Evolutionary conservation across 768 basidiomycete species (phyloP).

Genomic region (Boletellus ananas): DNA sequence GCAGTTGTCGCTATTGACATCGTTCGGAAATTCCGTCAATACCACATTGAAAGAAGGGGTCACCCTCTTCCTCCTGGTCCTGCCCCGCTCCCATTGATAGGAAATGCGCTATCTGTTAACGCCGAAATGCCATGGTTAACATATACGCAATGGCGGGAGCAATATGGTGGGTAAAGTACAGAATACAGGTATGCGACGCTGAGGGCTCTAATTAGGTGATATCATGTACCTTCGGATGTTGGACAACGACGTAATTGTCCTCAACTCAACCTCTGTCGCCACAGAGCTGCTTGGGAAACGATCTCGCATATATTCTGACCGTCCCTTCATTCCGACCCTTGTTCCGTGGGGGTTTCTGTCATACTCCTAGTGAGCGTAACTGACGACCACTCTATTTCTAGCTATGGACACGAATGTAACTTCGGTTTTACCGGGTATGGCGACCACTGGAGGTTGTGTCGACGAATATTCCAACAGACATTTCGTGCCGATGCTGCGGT

Average conservation of each 20-base stretch:
- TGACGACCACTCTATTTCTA: not conserved
- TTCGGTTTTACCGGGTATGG: not conserved
- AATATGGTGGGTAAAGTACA: not conserved
- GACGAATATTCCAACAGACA: conserved; percentile 4
- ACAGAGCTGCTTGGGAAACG: not conserved
- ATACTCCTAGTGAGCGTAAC: not conserved
- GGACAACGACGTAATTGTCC: not conserved
- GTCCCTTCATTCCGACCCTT: not conserved
- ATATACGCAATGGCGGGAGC: conserved; percentile 4
- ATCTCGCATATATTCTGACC: not conserved
- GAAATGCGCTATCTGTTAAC: conserved; percentile 1
- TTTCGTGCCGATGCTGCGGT: not conserved
- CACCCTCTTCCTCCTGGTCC: conserved; percentile 8
- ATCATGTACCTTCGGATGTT: conserved; percentile 1
- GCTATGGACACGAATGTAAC: not conserved
- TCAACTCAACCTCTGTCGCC: not conserved
- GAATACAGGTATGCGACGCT: not conserved
- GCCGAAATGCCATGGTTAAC: not conserved
- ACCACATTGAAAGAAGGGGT: not conserved
- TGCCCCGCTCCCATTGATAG: conserved; percentile 1
- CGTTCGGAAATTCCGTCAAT: too few species aligned
- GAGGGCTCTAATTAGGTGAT: not conserved
- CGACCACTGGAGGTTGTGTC: not conserved
- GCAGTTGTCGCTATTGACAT: too few species aligned
- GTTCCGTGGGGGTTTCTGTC: not conserved